phyloP scores from a whole-genome alignment of 192 early-diverging fungal species.

The Gigaspora rosea region DNA sequence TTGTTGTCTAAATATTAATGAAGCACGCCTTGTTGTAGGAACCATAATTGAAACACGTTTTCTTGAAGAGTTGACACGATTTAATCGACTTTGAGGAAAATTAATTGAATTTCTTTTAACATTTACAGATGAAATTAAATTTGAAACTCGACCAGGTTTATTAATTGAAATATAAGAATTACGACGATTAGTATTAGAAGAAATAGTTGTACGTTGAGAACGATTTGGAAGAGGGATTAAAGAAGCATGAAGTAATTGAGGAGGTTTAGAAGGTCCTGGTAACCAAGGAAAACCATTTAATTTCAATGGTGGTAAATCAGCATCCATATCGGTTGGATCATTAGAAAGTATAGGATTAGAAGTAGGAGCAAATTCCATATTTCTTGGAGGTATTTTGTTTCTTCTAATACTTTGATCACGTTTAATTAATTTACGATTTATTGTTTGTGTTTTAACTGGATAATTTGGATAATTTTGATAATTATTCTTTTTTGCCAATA shows the following conservation, averaged over 20 bases:
- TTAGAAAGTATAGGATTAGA: conserved; percentile 28
- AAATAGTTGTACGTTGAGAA: background rate
- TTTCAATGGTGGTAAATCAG: conserved; percentile 7
- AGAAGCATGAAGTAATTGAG: conserved; percentile 30
- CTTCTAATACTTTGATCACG: background rate
- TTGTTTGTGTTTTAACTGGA: background rate
- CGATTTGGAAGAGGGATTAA: conserved; percentile 23
- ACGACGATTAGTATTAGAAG: background rate
- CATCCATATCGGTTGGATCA: conserved; percentile 32
- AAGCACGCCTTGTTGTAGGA: background rate
- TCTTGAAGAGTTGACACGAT: conserved; percentile 8
- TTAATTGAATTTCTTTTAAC: background rate
- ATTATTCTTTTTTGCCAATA: background rate
- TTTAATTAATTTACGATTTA: background rate
- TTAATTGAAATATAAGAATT: background rate
- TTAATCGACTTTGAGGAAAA: background rate
- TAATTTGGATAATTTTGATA: background rate
- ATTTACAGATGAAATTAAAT: background rate
- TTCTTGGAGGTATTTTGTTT: background rate
- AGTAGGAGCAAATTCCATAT: conserved; percentile 24
- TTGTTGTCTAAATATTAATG: conserved; percentile 21
- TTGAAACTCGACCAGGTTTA: background rate
- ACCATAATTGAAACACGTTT: conserved; percentile 22
- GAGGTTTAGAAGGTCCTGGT: conserved; percentile 15
- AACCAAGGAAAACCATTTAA: conserved; percentile 5